Percentiles rank a stretch among this genome's conserved stretches.
Conservation (phyloP, 805 yeast species). For the Candida sonorensis region DNA sequence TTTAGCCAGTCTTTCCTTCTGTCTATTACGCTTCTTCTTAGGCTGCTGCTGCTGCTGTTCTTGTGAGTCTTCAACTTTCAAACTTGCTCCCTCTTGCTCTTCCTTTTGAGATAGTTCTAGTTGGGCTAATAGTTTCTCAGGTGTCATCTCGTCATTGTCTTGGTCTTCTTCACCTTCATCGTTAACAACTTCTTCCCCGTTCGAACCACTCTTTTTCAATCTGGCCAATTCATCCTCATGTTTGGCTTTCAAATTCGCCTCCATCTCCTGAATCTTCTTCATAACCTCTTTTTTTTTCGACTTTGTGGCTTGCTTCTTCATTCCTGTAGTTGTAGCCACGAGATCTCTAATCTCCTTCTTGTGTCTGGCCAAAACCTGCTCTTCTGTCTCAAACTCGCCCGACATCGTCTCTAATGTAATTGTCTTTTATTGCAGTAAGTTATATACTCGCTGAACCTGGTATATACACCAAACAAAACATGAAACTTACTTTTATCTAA, state of each 20-base stretch:
- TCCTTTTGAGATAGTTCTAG: constrained; percentile 34
- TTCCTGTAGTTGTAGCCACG: constrained; percentile 57
- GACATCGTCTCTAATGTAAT: too few species aligned
- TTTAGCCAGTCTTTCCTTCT: constrained; percentile 73
- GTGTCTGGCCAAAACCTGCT: constrained; percentile 53
- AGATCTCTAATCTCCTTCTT: constrained; percentile 63
- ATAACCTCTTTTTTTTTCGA: constrained; percentile 65
- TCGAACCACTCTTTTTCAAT: constrained; percentile 3
- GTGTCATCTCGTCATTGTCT: constrained; percentile 45
- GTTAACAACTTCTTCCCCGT: constrained; percentile 7
- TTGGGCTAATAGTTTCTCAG: constrained; percentile 61
- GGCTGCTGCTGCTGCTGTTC: constrained; percentile 11
- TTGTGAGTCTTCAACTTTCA: constrained; percentile 3
- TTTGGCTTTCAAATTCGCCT: constrained; percentile 42
- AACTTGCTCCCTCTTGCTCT: constrained; percentile 11
- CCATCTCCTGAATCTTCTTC: constrained; percentile 53
- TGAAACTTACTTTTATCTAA: too few species aligned
- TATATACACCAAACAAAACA: too few species aligned
- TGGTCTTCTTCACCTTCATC: constrained; percentile 10
- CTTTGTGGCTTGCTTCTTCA: constrained; percentile 80
- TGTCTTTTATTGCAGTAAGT: too few species aligned
- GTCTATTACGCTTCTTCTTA: constrained; percentile 62
- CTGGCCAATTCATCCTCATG: constrained; percentile 49
- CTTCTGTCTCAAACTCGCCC: constrained; percentile 31
- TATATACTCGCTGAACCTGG: too few species aligned